Base-by-base conservation (phyloP, 768 basidiomycete genomes). In the Artomyces pyxidatus region DNA sequence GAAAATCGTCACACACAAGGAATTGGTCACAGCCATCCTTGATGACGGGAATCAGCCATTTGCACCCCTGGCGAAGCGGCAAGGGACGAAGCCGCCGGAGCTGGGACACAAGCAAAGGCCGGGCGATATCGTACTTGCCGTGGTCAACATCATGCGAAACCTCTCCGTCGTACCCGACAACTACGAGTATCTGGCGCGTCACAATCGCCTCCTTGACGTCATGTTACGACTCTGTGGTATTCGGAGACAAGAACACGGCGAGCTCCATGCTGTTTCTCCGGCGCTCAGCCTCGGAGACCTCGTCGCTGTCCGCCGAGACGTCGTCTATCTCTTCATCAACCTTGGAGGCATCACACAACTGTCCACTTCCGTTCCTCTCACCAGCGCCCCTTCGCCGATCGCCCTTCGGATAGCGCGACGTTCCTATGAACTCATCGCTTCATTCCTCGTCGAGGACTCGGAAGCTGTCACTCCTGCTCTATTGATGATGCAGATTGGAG, bases 141-240 rank as follows among this genome's bases (percentile, higher is more conserved):
- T 86, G 45, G 65, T 83, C 39, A 92, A 88, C 63, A 80, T 97
- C 59, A 71, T 97, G 46, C 87, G 91, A 40, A 96, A 95, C 68
- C 72, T 96, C 56, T 80, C 88, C n/a, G 69, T 81, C 52, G 71
- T 83, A 49, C 68, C 66, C 6, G 85, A 94, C 54, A 95, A 95
- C 58, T 63, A 74, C 52, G 69, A 71, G 38, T 80, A 78, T 58
- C 71, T 95, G 58, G 76, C 82, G 1, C 74, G 69, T 35, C 81
- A 88, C 50, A 74, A 76, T 6, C 72, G 81, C 43, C 63, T 88
- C 11, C 64, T 90, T 29, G 77, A 81, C 57, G 58, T 88, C 23
- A 58, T 93, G 42, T 71, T 92, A 23, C 83, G 84, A 9, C 54
- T 90, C n/a, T 85, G 83, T 60, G 68, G 69, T 42, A 12, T 53